These are phyloP conservation scores for Helichrysum umbraculigerum DNA, from an alignment of 129 eudicot species.

Conservation along the genomic window DNA sequence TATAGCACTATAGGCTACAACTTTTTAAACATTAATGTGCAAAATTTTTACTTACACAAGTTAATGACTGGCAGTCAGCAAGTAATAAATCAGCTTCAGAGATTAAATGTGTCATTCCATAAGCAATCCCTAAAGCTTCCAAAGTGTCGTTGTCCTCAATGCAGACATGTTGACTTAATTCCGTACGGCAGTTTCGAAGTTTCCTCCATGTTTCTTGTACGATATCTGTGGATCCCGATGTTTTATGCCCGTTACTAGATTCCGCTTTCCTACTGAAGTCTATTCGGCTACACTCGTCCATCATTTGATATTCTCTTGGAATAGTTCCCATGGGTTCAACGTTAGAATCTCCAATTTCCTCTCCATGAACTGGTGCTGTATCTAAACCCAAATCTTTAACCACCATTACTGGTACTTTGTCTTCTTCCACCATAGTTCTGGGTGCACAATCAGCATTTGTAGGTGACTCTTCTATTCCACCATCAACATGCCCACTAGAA, in stretches of 20 bases:
- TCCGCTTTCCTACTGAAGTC: constrained; percentile 51
- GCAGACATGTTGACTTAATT: constrained; percentile 47
- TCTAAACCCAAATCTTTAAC: constrained; percentile 33
- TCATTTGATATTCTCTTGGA: constrained; percentile 52
- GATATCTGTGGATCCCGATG: constrained; percentile 28
- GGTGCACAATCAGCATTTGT: constrained; percentile 28
- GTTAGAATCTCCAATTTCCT: constrained; percentile 78
- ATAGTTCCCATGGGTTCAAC: constrained; percentile 42
- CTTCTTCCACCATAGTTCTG: constrained; percentile 12
- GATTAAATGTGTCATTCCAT: constrained; percentile 63
- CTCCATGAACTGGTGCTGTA: constrained; percentile 35
- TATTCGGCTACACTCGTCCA: constrained; percentile 98
- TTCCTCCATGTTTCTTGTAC: constrained; percentile 84
- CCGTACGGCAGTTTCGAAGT: constrained; percentile 47
- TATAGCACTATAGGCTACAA: neutral
- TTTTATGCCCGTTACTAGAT: constrained; percentile 21
- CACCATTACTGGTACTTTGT: constrained; percentile 10
- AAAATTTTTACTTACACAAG: constrained; percentile 48
- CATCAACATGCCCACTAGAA: constrained; percentile 42
- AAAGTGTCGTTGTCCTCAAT: constrained; percentile 55
- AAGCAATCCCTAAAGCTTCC: constrained; percentile 45
- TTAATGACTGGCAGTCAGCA: constrained; percentile 50
- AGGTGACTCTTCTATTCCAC: constrained; percentile 30
- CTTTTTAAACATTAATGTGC: neutral
- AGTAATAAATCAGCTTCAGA: constrained; percentile 85